phyloP scores from a whole-genome alignment of 2,329 filamentous ascomycete genomes.

The Aspergillus tanneri region DNA sequence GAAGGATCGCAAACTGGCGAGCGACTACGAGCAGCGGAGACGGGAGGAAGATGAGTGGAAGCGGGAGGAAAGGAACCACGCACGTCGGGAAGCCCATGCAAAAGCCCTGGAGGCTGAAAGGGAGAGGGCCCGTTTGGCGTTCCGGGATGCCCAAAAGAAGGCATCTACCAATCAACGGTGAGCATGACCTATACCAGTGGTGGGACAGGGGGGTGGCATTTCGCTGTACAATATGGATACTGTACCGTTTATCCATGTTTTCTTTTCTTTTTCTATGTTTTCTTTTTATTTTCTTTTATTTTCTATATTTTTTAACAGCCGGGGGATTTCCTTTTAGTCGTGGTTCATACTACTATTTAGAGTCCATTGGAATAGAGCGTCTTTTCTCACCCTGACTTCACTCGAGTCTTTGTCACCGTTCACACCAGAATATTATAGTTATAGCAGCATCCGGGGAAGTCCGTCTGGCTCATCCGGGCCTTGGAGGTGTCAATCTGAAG shows the following conservation, averaged over 20 bases:
- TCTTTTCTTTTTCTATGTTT: conserved; percentile 9
- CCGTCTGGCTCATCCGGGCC: too few species aligned
- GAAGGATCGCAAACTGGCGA: conserved; percentile 33
- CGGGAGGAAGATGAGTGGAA: conserved; percentile 33
- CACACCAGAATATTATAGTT: background rate
- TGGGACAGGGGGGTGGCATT: conserved; percentile 9
- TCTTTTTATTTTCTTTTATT: conserved; percentile 1
- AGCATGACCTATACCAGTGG: conserved; percentile 10
- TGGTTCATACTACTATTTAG: too few species aligned
- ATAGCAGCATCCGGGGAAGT: background rate
- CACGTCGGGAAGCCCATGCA: conserved; percentile 30
- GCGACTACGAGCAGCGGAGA: conserved; percentile 31
- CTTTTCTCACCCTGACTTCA: conserved; percentile 1
- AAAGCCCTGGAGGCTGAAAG: conserved; percentile 24
- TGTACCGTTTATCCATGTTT: conserved; percentile 2
- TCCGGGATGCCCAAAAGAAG: too few species aligned
- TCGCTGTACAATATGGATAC: conserved; percentile 19
- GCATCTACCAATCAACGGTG: conserved; percentile 12
- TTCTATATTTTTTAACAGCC: background rate
- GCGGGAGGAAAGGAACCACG: conserved; percentile 38
- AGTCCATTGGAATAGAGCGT: conserved; percentile 12
- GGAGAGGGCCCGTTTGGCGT: conserved; percentile 23
- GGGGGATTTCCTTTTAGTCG: background rate
- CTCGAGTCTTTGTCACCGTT: too few species aligned
- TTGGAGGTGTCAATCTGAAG: too few species aligned